A percentile compares a stretch with the other conserved stretches of the same genome.
Evolutionary conservation across 2,329 filamentous ascomycete genomes (phyloP).

Genomic region (Paraconiothyrium brasiliense): DNA sequence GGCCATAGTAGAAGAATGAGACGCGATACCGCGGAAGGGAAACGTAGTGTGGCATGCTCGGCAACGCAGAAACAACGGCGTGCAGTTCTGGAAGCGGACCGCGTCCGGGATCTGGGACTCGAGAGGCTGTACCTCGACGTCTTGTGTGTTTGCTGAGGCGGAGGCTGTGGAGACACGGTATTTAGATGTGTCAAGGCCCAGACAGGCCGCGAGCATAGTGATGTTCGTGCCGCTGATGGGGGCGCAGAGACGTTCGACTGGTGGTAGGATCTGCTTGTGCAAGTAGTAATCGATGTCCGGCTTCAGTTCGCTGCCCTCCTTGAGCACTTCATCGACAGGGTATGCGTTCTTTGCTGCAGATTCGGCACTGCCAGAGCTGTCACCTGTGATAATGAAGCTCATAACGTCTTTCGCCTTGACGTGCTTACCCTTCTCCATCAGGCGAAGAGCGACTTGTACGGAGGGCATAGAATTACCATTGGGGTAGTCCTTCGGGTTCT

Average conservation of each 20-base stretch:
- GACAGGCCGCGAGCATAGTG: conserved; percentile 86
- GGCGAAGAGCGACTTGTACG: conserved; percentile 91
- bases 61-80: conserved; percentile 80
- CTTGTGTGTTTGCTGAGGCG: conserved; percentile 53
- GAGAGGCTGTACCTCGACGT: conserved; percentile 76
- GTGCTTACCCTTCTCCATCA: conserved; percentile 84
- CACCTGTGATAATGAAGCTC: conserved; percentile 88
- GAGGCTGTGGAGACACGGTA: conserved; percentile 76
- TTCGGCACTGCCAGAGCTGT: conserved; percentile 69
- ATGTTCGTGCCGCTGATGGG: conserved; percentile 95
- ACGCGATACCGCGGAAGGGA: conserved; percentile 77
- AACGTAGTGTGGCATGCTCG: conserved; percentile 78
- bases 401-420: conserved; percentile 96
- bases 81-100: conserved; percentile 80
- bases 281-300: conserved; percentile 98
- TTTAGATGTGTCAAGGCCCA: conserved; percentile 88
- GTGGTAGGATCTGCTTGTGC: conserved; percentile 97
- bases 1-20: conserved; percentile 34
- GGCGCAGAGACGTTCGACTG: conserved; percentile 95
- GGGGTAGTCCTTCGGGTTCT: conserved; percentile 90
- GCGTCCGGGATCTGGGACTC: conserved; percentile 94
- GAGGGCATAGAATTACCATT: conserved; percentile 96
- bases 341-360: conserved; percentile 88
- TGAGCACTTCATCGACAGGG: conserved; percentile 83
- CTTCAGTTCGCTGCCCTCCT: conserved; percentile 75